Conservation (phyloP, 306 rosid genomes). For the Myrica gale region DNA sequence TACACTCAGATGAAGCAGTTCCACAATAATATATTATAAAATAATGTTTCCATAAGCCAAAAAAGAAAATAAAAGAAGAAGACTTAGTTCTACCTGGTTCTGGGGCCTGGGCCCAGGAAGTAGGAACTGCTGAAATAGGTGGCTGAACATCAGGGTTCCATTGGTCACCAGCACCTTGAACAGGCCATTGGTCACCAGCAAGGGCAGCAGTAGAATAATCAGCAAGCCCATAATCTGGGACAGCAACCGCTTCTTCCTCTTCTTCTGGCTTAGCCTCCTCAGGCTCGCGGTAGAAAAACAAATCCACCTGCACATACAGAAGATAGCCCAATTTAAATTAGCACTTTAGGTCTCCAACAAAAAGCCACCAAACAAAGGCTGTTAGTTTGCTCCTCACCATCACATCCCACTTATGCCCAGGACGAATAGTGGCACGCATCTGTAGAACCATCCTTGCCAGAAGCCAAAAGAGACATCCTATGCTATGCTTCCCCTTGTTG, state of each 20-base stretch:
- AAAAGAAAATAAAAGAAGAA: no score
- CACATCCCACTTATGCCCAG: constrained; percentile 81
- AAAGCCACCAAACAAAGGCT: background rate
- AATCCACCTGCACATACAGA: constrained; percentile 54
- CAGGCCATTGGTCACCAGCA: constrained; percentile 1
- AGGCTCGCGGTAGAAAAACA: constrained; percentile 87
- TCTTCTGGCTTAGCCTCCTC: constrained; percentile 75
- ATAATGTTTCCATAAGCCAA: background rate
- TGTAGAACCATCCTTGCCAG: constrained; percentile 90
- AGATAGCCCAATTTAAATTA: background rate
- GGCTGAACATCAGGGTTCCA: background rate
- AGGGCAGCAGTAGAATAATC: constrained; percentile 39
- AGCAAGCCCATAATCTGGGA: constrained; percentile 51
- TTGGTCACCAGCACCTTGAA: background rate
- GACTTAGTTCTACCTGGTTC: background rate
- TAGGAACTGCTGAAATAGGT: constrained; percentile 6
- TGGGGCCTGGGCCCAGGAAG: background rate
- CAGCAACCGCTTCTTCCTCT: constrained; percentile 60
- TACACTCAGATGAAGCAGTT: no score
- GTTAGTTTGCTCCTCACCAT: constrained; percentile 46
- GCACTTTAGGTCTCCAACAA: background rate
- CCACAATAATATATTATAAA: no score
- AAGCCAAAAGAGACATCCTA: constrained; percentile 92
- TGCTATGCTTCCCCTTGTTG: constrained; percentile 89
- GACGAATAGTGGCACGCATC: constrained; percentile 75